Percentiles rank a stretch among this genome's conserved stretches.
Evolutionary conservation across 768 basidiomycete species (phyloP).

Genomic region (Lactarius hengduanensis): DNA sequence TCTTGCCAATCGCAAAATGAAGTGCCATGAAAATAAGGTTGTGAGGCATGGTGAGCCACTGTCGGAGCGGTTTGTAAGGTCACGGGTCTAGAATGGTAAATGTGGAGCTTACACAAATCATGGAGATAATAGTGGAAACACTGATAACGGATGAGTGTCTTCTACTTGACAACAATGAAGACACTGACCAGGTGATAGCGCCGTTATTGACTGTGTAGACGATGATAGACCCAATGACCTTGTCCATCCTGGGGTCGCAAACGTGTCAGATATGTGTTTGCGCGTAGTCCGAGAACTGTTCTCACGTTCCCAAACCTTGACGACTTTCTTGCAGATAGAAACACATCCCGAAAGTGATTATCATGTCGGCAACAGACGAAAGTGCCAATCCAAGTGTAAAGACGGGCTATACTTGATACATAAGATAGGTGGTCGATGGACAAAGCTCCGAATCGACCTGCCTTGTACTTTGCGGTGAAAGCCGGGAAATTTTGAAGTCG

Average conservation of each 20-base stretch:
- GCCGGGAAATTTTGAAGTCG: slow-evolving; percentile 15
- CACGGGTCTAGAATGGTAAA: neutral
- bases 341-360: slow-evolving; percentile 27
- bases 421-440: neutral
- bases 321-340: slow-evolving; percentile 29
- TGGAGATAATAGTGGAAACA: slow-evolving; percentile 26
- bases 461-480: slow-evolving; percentile 12
- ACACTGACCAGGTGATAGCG: slow-evolving; percentile 27
- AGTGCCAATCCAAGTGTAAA: slow-evolving; percentile 29
- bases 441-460: neutral
- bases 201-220: slow-evolving; percentile 31
- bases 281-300: neutral
- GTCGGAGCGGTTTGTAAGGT: neutral
- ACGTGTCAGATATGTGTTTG: neutral
- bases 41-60: slow-evolving; percentile 25
- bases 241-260: slow-evolving; percentile 24
- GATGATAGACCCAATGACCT: slow-evolving; percentile 26
- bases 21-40: slow-evolving; percentile 29
- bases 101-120: slow-evolving; percentile 24
- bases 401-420: slow-evolving; percentile 17
- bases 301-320: slow-evolving; percentile 28
- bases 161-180: neutral
- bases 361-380: slow-evolving; percentile 24
- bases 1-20: slow-evolving; percentile 29
- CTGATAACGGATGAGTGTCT: slow-evolving; percentile 9